Evolutionary conservation across 441 rosid species (phyloP).

Genomic region (Aleurites moluccanus): DNA sequence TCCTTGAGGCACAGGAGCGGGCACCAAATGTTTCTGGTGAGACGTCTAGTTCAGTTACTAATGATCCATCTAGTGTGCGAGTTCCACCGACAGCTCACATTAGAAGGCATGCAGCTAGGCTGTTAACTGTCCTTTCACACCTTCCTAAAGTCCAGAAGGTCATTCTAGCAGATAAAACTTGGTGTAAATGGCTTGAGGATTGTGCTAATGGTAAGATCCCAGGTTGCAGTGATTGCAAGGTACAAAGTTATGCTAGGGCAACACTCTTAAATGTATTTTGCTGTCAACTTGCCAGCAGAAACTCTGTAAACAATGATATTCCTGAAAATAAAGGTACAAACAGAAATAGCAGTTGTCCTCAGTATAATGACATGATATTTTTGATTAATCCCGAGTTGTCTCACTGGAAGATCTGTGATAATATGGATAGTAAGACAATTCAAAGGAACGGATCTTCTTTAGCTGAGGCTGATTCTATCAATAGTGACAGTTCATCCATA

Average conservation of each 20-base stretch:
- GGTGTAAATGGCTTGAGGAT: constrained; percentile 93
- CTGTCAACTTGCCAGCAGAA: constrained; percentile 43
- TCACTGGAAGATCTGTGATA: constrained; percentile 76
- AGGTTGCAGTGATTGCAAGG: constrained; percentile 78
- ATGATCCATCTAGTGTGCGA: constrained; percentile 61
- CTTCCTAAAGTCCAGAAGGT: constrained; percentile 76
- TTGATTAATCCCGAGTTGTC: constrained; percentile 81
- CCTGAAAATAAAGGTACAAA: constrained; percentile 36
- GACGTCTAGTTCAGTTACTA: constrained; percentile 39
- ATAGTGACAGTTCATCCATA: constrained; percentile 27
- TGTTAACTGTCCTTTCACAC: constrained; percentile 75
- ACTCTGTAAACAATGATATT: constrained; percentile 32
- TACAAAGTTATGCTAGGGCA: constrained; percentile 90
- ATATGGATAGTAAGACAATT: constrained; percentile 31
- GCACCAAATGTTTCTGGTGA: constrained; percentile 44
- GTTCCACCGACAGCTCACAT: constrained; percentile 93
- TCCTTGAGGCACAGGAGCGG: constrained; percentile 56
- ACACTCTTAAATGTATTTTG: constrained; percentile 70
- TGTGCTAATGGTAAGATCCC: constrained; percentile 76
- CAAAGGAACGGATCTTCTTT: constrained; percentile 31
- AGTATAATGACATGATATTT: constrained; percentile 70
- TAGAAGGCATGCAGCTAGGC: constrained; percentile 92
- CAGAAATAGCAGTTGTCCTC: constrained; percentile 54
- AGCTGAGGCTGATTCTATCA: constrained; percentile 34
- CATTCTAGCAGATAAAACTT: constrained; percentile 61